Percentiles rank a stretch among this genome's conserved stretches.
Evolutionary conservation across 225 moss, liverwort and hornwort species (phyloP).

Genomic region (Marchantia polymorpha): DNA sequence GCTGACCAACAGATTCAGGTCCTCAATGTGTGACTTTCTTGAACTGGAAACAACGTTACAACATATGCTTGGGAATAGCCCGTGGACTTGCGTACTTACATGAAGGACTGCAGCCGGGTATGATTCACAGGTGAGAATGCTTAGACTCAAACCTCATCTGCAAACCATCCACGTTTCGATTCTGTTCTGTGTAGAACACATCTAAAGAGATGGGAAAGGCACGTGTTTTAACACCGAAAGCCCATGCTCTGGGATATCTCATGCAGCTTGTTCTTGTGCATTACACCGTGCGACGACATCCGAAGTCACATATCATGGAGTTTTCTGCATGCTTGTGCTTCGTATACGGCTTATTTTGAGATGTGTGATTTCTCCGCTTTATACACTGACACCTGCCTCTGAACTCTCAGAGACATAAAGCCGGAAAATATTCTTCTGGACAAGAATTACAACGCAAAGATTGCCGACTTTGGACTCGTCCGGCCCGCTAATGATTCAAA

Average conservation of each 20-base stretch:
- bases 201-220: neutral
- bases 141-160: too few species aligned
- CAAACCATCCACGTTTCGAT: too few species aligned
- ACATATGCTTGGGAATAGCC: conserved; percentile 21
- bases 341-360: too few species aligned
- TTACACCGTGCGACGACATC: too few species aligned
- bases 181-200: too few species aligned
- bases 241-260: too few species aligned
- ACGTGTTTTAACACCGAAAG: neutral
- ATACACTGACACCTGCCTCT: neutral
- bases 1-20: too few species aligned
- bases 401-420: conserved; percentile 31
- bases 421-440: conserved; percentile 32
- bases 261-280: neutral
- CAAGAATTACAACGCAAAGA: conserved; percentile 27
- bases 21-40: neutral
- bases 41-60: conserved; percentile 15
- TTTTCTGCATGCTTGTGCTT: too few species aligned
- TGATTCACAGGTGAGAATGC: conserved; percentile 14
- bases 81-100: neutral
- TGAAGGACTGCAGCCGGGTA: neutral
- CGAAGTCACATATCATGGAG: too few species aligned
- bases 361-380: too few species aligned
- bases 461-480: conserved; percentile 37
- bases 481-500: neutral